A percentile compares a stretch with the other conserved stretches of the same genome.
phyloP scores from a whole-genome alignment of 225 moss, liverwort and hornwort genomes.

The Lunularia cruciata region DNA sequence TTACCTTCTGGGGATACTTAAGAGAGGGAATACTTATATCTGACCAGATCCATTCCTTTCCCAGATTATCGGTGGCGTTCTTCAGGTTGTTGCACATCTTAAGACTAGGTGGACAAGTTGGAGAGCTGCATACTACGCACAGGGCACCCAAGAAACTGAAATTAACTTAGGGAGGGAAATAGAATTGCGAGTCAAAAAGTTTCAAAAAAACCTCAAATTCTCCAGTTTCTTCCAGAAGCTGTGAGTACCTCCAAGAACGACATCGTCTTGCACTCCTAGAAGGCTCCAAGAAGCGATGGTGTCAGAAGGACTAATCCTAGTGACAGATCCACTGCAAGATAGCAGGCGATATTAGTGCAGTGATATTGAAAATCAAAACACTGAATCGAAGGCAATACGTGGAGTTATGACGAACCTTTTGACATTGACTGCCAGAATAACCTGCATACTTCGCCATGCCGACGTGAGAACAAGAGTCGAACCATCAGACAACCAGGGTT shows the following conservation, averaged over 20 bases:
- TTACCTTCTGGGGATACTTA: conserved; percentile 61
- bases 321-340: conserved; percentile 58
- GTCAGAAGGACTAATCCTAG: conserved; percentile 57
- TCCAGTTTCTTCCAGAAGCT: not conserved
- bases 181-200: not conserved
- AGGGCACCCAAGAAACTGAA: conserved; percentile 18
- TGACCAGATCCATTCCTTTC: conserved; percentile 74
- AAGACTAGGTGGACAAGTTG: conserved; percentile 63
- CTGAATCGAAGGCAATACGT: not conserved
- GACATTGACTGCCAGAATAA: conserved; percentile 73
- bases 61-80: conserved; percentile 28
- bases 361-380: not conserved
- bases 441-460: conserved; percentile 86
- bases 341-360: not conserved
- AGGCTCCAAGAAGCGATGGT: conserved; percentile 72
- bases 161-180: not conserved
- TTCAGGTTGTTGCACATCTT: conserved; percentile 58
- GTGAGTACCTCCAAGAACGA: conserved; percentile 60
- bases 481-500: conserved; percentile 87
- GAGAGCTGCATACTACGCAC: conserved; percentile 69
- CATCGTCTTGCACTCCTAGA: conserved; percentile 76
- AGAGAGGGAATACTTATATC: conserved; percentile 74
- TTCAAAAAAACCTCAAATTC: not conserved
- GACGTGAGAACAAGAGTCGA: conserved; percentile 75
- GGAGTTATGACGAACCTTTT: conserved; percentile 45